A percentile compares a stretch with the other conserved stretches of the same genome.
Conservation (phyloP, 2,329 filamentous ascomycete species). For the Penicillium paneum region DNA sequence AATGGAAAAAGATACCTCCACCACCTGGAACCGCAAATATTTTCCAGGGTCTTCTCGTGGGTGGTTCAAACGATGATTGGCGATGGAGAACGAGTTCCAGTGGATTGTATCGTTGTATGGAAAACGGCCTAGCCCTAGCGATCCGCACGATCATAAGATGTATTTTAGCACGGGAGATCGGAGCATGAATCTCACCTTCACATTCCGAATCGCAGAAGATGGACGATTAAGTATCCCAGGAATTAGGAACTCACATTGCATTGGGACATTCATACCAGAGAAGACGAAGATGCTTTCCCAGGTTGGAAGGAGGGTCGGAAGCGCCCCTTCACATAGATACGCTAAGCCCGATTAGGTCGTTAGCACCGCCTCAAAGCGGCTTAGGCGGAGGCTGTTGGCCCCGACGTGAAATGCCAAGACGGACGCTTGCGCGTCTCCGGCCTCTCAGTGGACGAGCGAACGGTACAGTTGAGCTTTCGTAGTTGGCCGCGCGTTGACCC, state of each 20-base stretch:
- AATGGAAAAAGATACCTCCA: background rate
- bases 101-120: background rate
- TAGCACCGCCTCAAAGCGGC: conserved; percentile 14
- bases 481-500: conserved; percentile 7
- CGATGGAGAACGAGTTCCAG: background rate
- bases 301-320: conserved; percentile 2
- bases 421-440: conserved; percentile 41
- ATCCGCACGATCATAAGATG: background rate
- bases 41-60: background rate
- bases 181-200: background rate
- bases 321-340: conserved; percentile 17
- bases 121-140: background rate
- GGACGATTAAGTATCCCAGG: background rate
- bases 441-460: conserved; percentile 17
- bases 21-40: background rate
- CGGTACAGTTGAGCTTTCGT: background rate
- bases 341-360: background rate
- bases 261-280: background rate
- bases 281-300: conserved; percentile 4
- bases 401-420: conserved; percentile 35
- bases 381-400: conserved; percentile 31
- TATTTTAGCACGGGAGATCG: background rate
- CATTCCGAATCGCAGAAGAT: background rate
- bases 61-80: background rate
- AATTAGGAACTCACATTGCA: conserved; percentile 3